These are phyloP conservation scores for Isabelozyma pseudorhagii DNA, from an alignment of 805 yeast genomes.

Conservation along the genomic window DNA sequence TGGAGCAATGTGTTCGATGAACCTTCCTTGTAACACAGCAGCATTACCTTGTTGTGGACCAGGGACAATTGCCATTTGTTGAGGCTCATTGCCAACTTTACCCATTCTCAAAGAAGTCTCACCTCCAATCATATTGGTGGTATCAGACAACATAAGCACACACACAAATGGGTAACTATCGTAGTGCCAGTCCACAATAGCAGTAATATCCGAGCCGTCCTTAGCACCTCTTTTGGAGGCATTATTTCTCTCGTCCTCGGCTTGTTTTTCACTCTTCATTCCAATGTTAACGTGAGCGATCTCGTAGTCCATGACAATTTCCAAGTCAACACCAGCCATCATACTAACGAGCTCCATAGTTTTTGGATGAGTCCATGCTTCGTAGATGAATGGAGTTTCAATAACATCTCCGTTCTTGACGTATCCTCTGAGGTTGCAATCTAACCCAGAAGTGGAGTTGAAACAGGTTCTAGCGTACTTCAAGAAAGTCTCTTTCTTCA, in stretches of 20 bases:
- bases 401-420: constrained; percentile 29
- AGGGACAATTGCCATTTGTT: constrained; percentile 15
- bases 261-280: constrained; percentile 36
- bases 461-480: constrained; percentile 42
- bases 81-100: constrained; percentile 14
- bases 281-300: constrained; percentile 52
- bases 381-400: constrained; percentile 48
- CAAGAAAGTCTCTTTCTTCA: constrained; percentile 43
- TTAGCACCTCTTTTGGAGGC: constrained; percentile 11
- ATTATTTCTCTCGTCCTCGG: constrained; percentile 23
- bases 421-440: constrained; percentile 50
- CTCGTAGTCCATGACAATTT: constrained; percentile 56
- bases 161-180: constrained; percentile 66
- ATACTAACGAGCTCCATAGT: constrained; percentile 49
- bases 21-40: constrained; percentile 36
- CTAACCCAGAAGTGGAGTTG: constrained; percentile 48
- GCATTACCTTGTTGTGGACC: constrained; percentile 36
- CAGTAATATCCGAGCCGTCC: constrained; percentile 43
- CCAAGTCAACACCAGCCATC: constrained; percentile 61
- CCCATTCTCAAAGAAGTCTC: constrained; percentile 54
- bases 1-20: constrained; percentile 41
- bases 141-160: constrained; percentile 61
- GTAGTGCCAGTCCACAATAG: constrained; percentile 60
- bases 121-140: constrained; percentile 57
- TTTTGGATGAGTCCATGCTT: constrained; percentile 59